Conservation (phyloP, 441 rosid species). For the Monsonia emarginata region DNA sequence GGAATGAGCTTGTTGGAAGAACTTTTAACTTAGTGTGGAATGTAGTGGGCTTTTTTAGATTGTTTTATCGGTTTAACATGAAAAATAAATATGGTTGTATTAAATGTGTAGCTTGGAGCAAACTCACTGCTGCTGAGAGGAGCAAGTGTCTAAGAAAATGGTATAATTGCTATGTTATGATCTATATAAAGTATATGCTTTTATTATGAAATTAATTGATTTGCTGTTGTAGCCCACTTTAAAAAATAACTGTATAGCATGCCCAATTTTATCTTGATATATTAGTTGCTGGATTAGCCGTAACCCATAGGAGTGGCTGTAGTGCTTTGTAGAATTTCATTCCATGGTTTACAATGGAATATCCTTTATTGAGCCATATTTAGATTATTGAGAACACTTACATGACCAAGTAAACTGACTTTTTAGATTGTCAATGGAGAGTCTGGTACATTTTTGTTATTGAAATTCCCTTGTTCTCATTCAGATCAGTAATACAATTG, state of each 20-base stretch:
- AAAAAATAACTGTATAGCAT: neutral
- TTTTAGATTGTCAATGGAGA: too few species aligned
- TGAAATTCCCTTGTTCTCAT: neutral
- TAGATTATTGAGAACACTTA: neutral
- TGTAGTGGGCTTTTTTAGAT: conserved; percentile 4
- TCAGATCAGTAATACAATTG: neutral
- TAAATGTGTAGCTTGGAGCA: conserved; percentile 72
- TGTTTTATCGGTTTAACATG: too few species aligned
- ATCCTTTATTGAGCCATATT: too few species aligned
- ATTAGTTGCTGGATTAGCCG: too few species aligned
- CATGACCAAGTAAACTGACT: too few species aligned
- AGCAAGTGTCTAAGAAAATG: conserved; percentile 67
- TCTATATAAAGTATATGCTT: neutral
- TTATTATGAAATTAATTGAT: neutral
- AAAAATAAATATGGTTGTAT: too few species aligned
- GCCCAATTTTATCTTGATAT: neutral
- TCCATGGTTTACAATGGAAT: too few species aligned
- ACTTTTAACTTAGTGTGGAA: conserved; percentile 1
- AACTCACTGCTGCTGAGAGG: conserved; percentile 69
- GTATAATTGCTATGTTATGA: conserved; percentile 27
- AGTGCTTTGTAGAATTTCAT: neutral
- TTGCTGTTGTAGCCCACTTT: neutral
- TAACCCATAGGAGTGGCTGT: too few species aligned
- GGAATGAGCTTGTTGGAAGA: conserved; percentile 10
- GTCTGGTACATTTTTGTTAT: neutral